Evolutionary conservation across 2,329 filamentous ascomycete species (phyloP).

Genomic region (Arthroderma uncinatum): DNA sequence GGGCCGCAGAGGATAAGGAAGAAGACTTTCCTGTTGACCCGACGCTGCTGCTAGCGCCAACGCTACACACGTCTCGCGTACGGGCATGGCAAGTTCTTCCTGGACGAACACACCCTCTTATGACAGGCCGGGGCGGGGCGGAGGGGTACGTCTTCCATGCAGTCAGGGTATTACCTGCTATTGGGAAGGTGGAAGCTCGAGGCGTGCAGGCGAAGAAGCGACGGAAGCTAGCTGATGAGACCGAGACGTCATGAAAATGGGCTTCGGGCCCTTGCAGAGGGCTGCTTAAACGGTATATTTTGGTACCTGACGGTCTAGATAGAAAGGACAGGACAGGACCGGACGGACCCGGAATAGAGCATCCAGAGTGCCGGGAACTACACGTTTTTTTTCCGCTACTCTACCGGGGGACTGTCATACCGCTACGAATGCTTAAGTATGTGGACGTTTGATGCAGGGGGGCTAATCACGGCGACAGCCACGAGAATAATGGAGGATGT

Average conservation of each 20-base stretch:
- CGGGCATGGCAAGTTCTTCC: slow-evolving; percentile 85
- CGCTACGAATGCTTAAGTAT: background rate
- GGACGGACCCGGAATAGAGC: background rate
- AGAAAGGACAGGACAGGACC: background rate
- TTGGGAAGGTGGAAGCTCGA: slow-evolving; percentile 69
- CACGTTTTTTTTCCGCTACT: background rate
- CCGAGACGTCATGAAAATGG: background rate
- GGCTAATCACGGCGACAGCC: background rate
- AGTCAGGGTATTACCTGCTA: slow-evolving; percentile 65
- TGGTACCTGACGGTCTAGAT: background rate
- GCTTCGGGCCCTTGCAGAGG: background rate
- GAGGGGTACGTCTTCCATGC: slow-evolving; percentile 87
- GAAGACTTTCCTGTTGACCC: slow-evolving; percentile 82
- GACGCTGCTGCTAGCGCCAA: slow-evolving; percentile 65
- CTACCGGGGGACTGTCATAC: background rate
- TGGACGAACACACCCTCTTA: slow-evolving; percentile 81
- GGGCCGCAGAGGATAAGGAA: slow-evolving; percentile 25
- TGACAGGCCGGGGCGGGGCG: slow-evolving; percentile 77
- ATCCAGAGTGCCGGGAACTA: background rate
- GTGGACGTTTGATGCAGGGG: background rate
- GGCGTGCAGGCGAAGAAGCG: slow-evolving; percentile 58
- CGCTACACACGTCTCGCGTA: slow-evolving; percentile 68
- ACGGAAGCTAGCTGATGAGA: slow-evolving; percentile 42
- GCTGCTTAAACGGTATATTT: too few relatives aligned
- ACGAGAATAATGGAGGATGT: background rate